Evolutionary conservation across 768 basidiomycete species (phyloP).

Genomic region (Rhodotorula taiwanensis): DNA sequence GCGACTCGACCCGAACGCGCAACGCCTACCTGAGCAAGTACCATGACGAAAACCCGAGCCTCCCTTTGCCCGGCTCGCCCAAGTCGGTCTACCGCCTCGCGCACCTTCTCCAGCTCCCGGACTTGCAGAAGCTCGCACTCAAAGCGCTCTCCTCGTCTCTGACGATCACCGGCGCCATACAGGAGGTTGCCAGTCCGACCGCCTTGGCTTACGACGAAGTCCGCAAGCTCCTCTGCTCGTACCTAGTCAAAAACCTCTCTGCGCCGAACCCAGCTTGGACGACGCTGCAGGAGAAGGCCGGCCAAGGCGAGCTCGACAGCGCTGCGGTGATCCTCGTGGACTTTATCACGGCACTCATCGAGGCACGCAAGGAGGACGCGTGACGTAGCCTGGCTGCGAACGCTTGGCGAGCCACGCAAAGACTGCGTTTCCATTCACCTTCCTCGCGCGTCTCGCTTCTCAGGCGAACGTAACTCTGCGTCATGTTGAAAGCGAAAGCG

Average conservation of each 20-base stretch:
- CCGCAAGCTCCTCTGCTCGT: not conserved
- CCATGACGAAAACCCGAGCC: not conserved
- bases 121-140: not conserved
- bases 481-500: not conserved
- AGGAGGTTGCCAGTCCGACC: no score
- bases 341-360: not conserved
- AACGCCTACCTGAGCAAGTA: no score
- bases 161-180: no score
- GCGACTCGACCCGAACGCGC: no score
- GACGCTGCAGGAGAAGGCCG: not conserved
- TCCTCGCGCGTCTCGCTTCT: no score
- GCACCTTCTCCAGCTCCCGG: slow-evolving; percentile 1
- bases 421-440: no score
- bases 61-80: slow-evolving; percentile 3
- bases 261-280: not conserved
- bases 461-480: no score
- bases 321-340: not conserved
- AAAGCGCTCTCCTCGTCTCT: no score
- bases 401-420: no score
- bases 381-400: no score
- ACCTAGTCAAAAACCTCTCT: not conserved
- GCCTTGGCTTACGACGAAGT: not conserved
- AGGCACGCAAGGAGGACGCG: no score
- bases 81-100: slow-evolving; percentile 3
- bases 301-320: not conserved